Percentiles rank a stretch among this genome's conserved stretches.
Conservation (phyloP, 225 moss, liverwort and hornwort species). For the Marchantia polymorpha region DNA sequence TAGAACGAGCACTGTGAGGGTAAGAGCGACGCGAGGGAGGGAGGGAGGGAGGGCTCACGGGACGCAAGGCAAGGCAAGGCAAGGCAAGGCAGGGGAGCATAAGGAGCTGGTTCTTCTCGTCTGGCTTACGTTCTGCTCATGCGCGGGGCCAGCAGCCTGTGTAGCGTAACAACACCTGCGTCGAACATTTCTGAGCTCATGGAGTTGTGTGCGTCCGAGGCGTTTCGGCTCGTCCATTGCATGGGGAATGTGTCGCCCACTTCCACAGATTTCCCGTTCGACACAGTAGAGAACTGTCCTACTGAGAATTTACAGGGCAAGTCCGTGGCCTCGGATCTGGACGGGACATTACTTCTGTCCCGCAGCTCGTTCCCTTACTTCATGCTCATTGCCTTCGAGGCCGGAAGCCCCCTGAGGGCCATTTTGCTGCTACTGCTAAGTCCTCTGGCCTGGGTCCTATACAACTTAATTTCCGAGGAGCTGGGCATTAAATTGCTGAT, state of each 20-base stretch:
- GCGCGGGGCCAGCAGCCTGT: slow-evolving; percentile 8
- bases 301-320: slow-evolving; percentile 22
- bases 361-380: slow-evolving; percentile 77
- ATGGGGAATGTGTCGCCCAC: slow-evolving; percentile 9
- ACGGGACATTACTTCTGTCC: slow-evolving; percentile 63
- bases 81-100: too few species aligned
- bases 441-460: slow-evolving; percentile 59
- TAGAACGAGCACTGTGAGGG: background rate
- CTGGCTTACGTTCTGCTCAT: slow-evolving; percentile 5
- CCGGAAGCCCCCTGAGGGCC: slow-evolving; percentile 59
- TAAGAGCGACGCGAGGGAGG: background rate
- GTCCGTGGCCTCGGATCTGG: slow-evolving; percentile 59
- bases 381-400: slow-evolving; percentile 82
- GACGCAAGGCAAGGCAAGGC: too few species aligned
- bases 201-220: slow-evolving; percentile 34
- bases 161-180: background rate
- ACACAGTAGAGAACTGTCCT: slow-evolving; percentile 33
- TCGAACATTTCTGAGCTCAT: slow-evolving; percentile 10
- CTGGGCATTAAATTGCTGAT: slow-evolving; percentile 70
- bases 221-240: slow-evolving; percentile 25
- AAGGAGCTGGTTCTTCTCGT: background rate
- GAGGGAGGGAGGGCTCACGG: background rate
- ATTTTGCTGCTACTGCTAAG: slow-evolving; percentile 51
- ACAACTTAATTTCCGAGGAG: slow-evolving; percentile 59
- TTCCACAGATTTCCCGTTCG: slow-evolving; percentile 5